Conservation (phyloP, 2,329 filamentous ascomycete genomes). For the Parastagonospora nodorum region DNA sequence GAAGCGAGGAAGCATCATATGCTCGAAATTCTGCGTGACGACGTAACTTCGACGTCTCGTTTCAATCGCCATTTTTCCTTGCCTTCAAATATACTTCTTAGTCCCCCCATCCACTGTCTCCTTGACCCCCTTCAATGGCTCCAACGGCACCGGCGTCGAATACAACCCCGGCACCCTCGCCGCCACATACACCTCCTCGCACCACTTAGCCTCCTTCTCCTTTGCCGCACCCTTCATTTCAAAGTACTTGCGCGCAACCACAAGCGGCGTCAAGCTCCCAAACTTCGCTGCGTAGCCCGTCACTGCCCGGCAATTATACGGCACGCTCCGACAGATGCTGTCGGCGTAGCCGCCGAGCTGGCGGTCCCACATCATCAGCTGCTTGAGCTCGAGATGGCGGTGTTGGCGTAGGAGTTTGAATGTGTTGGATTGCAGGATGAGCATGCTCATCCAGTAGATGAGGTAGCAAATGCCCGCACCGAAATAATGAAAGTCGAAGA, state of each 20-base stretch:
- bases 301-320: slow-evolving; percentile 33
- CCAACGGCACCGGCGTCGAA: slow-evolving; percentile 27
- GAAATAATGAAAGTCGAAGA: slow-evolving; percentile 40
- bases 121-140: slow-evolving; percentile 35
- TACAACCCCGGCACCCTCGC: slow-evolving; percentile 41
- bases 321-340: slow-evolving; percentile 38
- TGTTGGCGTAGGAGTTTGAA: slow-evolving; percentile 34
- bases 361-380: slow-evolving; percentile 38
- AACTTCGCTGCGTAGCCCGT: slow-evolving; percentile 41
- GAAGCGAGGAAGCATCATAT: too few relatives aligned
- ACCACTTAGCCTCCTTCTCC: slow-evolving; percentile 33
- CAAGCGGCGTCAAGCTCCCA: slow-evolving; percentile 40
- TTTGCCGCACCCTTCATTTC: slow-evolving; percentile 32
- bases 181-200: slow-evolving; percentile 34
- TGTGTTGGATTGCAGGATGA: slow-evolving; percentile 42
- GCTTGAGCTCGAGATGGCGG: slow-evolving; percentile 33
- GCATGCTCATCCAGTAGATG: slow-evolving; percentile 45
- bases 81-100: slow-evolving; percentile 28
- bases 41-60: too few relatives aligned
- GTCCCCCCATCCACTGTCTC: slow-evolving; percentile 23
- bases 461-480: slow-evolving; percentile 41
- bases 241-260: slow-evolving; percentile 43
- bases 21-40: too few relatives aligned
- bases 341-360: slow-evolving; percentile 39
- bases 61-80: neutral